These are phyloP conservation scores for Boletus rubropictus DNA, from an alignment of 768 basidiomycete genomes.

Conservation along the genomic window DNA sequence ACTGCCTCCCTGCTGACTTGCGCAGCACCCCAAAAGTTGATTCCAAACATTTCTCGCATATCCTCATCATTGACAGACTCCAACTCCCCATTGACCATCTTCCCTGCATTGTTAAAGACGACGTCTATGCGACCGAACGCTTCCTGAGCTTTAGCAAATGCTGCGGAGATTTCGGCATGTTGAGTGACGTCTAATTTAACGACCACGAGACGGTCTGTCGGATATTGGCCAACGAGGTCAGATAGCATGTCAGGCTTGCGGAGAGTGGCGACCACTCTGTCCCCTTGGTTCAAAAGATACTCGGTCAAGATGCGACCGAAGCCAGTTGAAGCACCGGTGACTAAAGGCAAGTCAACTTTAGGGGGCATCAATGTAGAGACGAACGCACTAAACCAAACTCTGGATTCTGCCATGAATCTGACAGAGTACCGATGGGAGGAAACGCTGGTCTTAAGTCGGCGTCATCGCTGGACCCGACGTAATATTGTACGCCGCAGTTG, in stretches of 20 bases:
- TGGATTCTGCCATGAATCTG: background rate
- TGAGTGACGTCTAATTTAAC: constrained; percentile 31
- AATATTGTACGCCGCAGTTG: no score
- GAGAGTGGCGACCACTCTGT: constrained; percentile 40
- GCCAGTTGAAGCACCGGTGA: constrained; percentile 37
- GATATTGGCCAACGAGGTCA: constrained; percentile 25
- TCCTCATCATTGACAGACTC: constrained; percentile 31
- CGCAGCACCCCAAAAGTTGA: constrained; percentile 31
- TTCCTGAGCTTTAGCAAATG: constrained; percentile 26
- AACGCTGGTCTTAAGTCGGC: no score
- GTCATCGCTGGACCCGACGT: no score
- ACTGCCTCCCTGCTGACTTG: constrained; percentile 31
- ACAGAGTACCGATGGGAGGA: background rate
- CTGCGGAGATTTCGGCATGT: constrained; percentile 19
- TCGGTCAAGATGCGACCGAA: constrained; percentile 36
- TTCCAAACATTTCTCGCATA: constrained; percentile 35
- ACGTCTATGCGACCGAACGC: constrained; percentile 34
- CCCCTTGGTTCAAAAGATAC: constrained; percentile 29
- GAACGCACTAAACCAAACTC: background rate
- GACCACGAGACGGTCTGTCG: constrained; percentile 16
- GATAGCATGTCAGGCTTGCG: constrained; percentile 34
- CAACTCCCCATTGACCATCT: constrained; percentile 24
- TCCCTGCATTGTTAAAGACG: constrained; percentile 36
- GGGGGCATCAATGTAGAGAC: no score
- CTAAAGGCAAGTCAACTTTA: constrained; percentile 16